Percentiles rank a stretch among this genome's conserved stretches.
Conservation (phyloP, 495 filamentous ascomycete genomes). For the Clohesyomyces aquaticus region DNA sequence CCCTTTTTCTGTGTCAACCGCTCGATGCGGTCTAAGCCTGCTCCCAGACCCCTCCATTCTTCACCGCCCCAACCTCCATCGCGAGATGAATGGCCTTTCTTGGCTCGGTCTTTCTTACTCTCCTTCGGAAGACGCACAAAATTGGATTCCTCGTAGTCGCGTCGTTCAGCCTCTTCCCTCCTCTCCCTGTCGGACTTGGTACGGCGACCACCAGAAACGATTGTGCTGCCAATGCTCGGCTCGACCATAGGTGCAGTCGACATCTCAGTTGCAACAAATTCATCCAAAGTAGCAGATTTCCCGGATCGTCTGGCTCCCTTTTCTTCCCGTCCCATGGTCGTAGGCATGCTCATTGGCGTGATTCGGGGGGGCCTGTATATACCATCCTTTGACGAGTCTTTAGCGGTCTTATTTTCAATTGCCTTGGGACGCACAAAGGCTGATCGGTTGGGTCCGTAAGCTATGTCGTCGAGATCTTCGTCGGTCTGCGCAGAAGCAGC, state of each 20-base stretch:
- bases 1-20: constrained; percentile 66
- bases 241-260: constrained; percentile 74
- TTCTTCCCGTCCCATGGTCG: constrained; percentile 58
- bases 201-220: constrained; percentile 70
- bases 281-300: constrained; percentile 79
- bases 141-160: constrained; percentile 83
- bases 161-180: constrained; percentile 69
- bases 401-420: constrained; percentile 36
- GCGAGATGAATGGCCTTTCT: constrained; percentile 55
- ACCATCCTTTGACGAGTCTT: constrained; percentile 50
- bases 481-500: constrained; percentile 41
- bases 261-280: constrained; percentile 80
- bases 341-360: constrained; percentile 69
- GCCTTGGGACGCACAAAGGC: constrained; percentile 55
- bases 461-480: constrained; percentile 63
- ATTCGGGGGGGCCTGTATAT: constrained; percentile 87
- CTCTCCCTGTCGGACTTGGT: constrained; percentile 72
- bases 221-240: constrained; percentile 83
- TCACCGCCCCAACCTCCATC: constrained; percentile 76
- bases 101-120: constrained; percentile 72
- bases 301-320: constrained; percentile 52
- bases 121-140: constrained; percentile 80
- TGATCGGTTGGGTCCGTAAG: constrained; percentile 67
- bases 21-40: constrained; percentile 77
- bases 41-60: constrained; percentile 77